Evolutionary conservation across 148 eudicot genomes (phyloP), one percentile per base, ranked within the genome.

Genomic region (Rhododendron henanense): DNA sequence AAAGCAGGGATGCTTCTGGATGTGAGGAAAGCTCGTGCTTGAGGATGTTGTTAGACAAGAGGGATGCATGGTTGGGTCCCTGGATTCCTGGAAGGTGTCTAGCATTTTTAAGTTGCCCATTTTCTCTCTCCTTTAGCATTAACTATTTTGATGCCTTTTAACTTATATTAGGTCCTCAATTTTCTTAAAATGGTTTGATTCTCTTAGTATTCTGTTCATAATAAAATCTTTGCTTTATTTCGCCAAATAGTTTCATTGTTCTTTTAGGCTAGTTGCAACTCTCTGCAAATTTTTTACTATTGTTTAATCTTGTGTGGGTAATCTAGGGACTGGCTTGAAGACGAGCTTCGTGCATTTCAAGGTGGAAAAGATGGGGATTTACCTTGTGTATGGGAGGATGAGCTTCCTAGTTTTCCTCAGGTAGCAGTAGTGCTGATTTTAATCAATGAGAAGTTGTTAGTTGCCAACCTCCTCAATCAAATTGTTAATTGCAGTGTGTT

Each of bases 31-130:
- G 99, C 92, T 97, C 99, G 81, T 97, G 98, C 92, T 92, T 97
- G 93, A 93, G 98, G 89, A 84, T 91, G 91, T 91, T 97, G 89
- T 91, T 97, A 84, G 96, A 97, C 90, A 97, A 95, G 88, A 91
- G 99, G 91, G 99, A 97, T 90, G 96, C 98, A 81, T 93, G 95
- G 96, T 85, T 97, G 94, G 99, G 99, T 85, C 99, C 99, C 84
- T 97, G 99, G 99, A 93, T 90, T 88, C 99, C 98, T 83, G 99
- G 99, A 93, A 97, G 99, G 99, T 97, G 85, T 86, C 81, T 55
- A 55, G 74, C 14, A n/a, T 87, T 47, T 47, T 84, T 14, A 53
- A 84, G 28, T 85, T 71, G 19, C 57, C n/a, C 35, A 28, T 87
- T 48, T 77, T n/a, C 48, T 1, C 84, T 9, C 82, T 3, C 80